Evolutionary conservation across 2,329 filamentous ascomycete genomes (phyloP).

Genomic region (Fusarium sp.): DNA sequence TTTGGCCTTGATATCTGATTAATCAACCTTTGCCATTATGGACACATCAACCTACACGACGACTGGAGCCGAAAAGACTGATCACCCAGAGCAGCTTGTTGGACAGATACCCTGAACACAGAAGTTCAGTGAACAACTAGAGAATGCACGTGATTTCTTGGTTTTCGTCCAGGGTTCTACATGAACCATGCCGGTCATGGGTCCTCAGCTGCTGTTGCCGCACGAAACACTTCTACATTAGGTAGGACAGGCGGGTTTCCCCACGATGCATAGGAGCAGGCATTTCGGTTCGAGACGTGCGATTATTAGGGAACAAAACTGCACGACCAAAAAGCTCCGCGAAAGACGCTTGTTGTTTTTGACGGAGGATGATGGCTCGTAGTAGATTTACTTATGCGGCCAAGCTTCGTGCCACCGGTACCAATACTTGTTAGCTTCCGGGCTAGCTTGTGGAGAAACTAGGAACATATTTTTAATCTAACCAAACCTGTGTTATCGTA

Average conservation of each 20-base stretch:
- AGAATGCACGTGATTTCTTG: neutral
- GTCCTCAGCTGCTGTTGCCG: neutral
- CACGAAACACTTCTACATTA: neutral
- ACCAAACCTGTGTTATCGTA: neutral
- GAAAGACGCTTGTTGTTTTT: neutral
- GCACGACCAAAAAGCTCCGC: neutral
- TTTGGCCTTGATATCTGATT: neutral
- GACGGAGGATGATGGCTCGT: neutral
- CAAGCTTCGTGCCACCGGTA: neutral
- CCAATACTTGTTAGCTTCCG: conserved; percentile 1
- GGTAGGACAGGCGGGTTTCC: neutral
- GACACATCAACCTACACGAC: neutral
- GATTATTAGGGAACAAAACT: neutral
- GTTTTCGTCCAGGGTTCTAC: neutral
- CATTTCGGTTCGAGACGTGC: no score
- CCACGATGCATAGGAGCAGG: neutral
- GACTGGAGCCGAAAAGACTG: neutral
- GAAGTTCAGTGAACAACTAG: neutral
- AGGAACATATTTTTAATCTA: neutral
- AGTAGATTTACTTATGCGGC: neutral
- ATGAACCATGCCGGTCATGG: neutral
- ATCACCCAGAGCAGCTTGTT: neutral
- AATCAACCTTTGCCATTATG: neutral
- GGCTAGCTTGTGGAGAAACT: conserved; percentile 5
- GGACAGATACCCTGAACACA: neutral